Evolutionary conservation across 257 asterid genomes (phyloP).

Genomic region (Jaltomata sinuosa): DNA sequence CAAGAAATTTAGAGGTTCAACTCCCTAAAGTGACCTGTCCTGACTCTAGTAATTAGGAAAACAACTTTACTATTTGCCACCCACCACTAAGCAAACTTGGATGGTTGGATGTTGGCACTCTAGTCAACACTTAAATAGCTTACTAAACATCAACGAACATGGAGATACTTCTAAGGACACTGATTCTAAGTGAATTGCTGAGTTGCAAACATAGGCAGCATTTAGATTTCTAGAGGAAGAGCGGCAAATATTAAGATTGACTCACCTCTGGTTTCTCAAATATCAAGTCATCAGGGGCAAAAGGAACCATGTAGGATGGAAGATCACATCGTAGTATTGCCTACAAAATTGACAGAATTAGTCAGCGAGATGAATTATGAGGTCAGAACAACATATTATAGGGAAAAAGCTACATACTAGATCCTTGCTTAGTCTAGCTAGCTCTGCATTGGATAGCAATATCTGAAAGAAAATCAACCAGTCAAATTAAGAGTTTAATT

Average conservation of each 20-base stretch:
- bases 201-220: not conserved
- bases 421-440: constrained; percentile 87
- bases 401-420: constrained; percentile 21
- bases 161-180: not conserved
- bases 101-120: not conserved
- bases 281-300: constrained; percentile 48
- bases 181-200: not conserved
- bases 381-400: not conserved
- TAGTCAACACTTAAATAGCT: not conserved
- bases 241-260: constrained; percentile 3
- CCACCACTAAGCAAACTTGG: not conserved
- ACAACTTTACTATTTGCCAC: not conserved
- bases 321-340: constrained; percentile 91
- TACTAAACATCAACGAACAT: not conserved
- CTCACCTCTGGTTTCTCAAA: constrained; percentile 84
- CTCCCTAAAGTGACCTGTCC: not conserved
- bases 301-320: constrained; percentile 94
- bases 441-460: constrained; percentile 70
- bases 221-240: not conserved
- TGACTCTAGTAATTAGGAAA: not conserved
- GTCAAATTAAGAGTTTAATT: not conserved
- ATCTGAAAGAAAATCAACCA: constrained; percentile 33
- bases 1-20: not conserved
- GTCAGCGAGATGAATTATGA: not conserved
- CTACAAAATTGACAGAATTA: constrained; percentile 27